phyloP scores from a whole-genome alignment of 495 filamentous ascomycete species.

The Neurospora hispaniola region DNA sequence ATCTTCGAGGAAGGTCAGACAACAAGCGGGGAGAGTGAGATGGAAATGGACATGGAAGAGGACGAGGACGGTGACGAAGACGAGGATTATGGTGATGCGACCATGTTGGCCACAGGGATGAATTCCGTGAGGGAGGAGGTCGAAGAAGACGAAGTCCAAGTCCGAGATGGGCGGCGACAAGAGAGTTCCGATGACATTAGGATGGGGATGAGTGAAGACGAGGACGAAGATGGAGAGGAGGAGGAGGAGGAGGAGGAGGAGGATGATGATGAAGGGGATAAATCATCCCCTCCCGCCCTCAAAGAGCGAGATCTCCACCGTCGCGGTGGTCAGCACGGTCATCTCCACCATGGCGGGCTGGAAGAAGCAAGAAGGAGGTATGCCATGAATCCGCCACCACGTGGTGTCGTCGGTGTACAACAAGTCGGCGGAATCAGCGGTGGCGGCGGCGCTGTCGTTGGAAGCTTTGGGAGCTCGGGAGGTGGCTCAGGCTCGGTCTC shows the following conservation, averaged over 20 bases:
- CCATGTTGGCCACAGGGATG: neutral
- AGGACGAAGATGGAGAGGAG: conserved; percentile 5
- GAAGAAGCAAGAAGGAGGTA: neutral
- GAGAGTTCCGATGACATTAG: conserved; percentile 3
- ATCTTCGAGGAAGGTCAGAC: conserved; percentile 46
- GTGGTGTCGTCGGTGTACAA: neutral
- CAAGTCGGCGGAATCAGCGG: neutral
- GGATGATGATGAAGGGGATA: conserved; percentile 7
- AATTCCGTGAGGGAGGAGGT: neutral
- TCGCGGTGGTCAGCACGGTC: neutral
- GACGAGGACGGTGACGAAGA: conserved; percentile 7
- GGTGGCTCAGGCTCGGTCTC: neutral
- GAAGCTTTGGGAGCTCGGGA: neutral
- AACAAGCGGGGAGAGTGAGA: neutral
- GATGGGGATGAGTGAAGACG: conserved; percentile 9
- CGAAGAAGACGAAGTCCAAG: conserved; percentile 1
- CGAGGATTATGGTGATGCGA: conserved; percentile 1
- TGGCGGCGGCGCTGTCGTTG: neutral
- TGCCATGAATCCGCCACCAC: neutral
- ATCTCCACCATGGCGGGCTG: neutral
- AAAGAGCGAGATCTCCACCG: neutral
- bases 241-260: conserved; percentile 5
- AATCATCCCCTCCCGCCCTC: conserved; percentile 16
- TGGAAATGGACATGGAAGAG: conserved; percentile 7
- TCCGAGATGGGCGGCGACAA: neutral